A percentile compares a stretch with the other conserved stretches of the same genome.
These are phyloP conservation scores for Cicer arietinum DNA, from an alignment of 306 rosid genomes.

Conservation along the genomic window DNA sequence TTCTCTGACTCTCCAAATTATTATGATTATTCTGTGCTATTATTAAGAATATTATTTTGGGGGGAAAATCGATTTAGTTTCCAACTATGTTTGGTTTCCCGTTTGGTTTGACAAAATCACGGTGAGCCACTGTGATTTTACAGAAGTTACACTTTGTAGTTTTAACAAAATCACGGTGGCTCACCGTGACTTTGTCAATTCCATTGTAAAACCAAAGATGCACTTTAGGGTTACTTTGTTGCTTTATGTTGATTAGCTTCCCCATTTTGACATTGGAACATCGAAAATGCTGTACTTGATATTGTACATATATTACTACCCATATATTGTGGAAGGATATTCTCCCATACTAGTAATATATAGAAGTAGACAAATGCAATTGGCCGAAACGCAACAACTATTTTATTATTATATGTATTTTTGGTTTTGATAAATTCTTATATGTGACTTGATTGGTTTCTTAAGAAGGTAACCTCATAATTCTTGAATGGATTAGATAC, in stretches of 20 bases:
- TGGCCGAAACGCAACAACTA: neutral
- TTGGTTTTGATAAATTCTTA: no score
- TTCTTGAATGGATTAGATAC: neutral
- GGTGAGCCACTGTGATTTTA: no score
- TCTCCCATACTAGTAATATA: neutral
- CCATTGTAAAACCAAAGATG: no score
- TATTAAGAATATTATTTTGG: neutral
- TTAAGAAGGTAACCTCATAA: neutral
- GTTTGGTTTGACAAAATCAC: no score
- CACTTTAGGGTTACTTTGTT: slow-evolving; percentile 8
- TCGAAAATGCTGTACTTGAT: neutral
- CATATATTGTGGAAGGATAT: neutral
- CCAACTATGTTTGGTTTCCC: neutral
- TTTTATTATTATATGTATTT: neutral
- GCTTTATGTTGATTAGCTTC: slow-evolving; percentile 13
- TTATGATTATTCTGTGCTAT: neutral
- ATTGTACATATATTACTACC: neutral
- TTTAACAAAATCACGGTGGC: no score
- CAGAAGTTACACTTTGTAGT: no score
- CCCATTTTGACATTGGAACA: neutral
- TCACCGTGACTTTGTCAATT: no score
- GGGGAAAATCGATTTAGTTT: neutral
- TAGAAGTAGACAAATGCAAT: neutral
- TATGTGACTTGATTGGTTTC: neutral
- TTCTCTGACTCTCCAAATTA: neutral